phyloP scores from a whole-genome alignment of 192 early-diverging fungal genomes.

The Phlyctochytrium planicorne region DNA sequence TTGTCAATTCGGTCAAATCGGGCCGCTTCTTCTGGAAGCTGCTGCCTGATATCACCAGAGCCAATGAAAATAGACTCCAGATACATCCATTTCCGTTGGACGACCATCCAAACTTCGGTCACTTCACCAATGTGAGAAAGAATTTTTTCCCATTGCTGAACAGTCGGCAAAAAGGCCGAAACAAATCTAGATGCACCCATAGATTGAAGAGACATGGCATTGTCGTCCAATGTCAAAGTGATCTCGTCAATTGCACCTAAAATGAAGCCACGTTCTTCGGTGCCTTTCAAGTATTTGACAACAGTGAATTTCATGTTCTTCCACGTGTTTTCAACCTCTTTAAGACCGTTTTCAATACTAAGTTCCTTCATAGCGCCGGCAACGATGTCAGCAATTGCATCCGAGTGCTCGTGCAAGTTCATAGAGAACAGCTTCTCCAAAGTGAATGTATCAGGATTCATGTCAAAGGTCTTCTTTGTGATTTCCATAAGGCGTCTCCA shows the following conservation, averaged over 20 bases:
- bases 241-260: constrained; percentile 61
- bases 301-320: constrained; percentile 52
- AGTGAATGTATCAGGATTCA: constrained; percentile 62
- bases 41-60: constrained; percentile 55
- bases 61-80: constrained; percentile 63
- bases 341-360: constrained; percentile 58
- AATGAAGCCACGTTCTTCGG: constrained; percentile 60
- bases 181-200: constrained; percentile 60
- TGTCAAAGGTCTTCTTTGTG: constrained; percentile 58
- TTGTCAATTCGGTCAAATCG: constrained; percentile 60
- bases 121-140: constrained; percentile 60
- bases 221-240: constrained; percentile 53
- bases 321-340: constrained; percentile 59
- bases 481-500: constrained; percentile 61
- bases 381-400: constrained; percentile 57
- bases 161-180: constrained; percentile 51
- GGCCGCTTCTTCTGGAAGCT: constrained; percentile 61
- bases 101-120: constrained; percentile 60
- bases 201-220: constrained; percentile 54
- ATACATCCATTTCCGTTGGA: constrained; percentile 64
- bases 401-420: constrained; percentile 55
- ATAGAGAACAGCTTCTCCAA: constrained; percentile 56
- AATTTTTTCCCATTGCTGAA: constrained; percentile 63
- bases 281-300: constrained; percentile 60
- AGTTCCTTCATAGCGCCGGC: constrained; percentile 59